Evolutionary conservation across 495 filamentous ascomycete species (phyloP), one percentile per base, ranked within the genome.

Genomic region (Aspergillus campestris): DNA sequence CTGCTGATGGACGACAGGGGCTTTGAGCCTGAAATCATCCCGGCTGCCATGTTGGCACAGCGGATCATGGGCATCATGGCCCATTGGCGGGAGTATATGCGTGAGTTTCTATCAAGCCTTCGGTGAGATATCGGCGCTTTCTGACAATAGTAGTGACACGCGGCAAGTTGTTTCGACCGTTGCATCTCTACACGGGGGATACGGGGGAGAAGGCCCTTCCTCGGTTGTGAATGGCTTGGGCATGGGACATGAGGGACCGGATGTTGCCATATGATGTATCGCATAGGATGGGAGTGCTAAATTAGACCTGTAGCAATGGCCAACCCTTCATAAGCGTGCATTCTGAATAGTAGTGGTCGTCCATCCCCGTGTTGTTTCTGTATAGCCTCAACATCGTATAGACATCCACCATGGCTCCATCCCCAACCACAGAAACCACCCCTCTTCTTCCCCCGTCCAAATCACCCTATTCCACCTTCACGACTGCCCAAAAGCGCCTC

Each of bases 81-180:
- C 1, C 66, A 70, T 45, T 71, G 66, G 66, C 57, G 65, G 48
- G 67, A 71, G 33, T 62, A 66, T 27, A 70, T 59, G 56, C 39
- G 64, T 69, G 43, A 48, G 66, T 53, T 9, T 18, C 18, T 6
- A 0, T 1, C 30, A 11, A 40, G 41, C 9, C 27, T 15, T 37
- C 47, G 36, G 47, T 18, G 37, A 45, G 3, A 44, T 31, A 32
- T 53, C 54, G 55, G 52, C 18, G 30, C 44, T n/a, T 57, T 52
- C 33, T 51, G 18, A 40, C 38, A 6, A 36, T 27, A 10, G 9
- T 30, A 64, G 61, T 62, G 33, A 53, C 38, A 28, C 49, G 55
- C 31, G 63, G 63, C n/a, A 64, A 64, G 33, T 52, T 60, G 14
- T 57, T 66, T 46, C 55, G 63, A 7, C 60, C 61, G 11, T 59